Base-by-base conservation (phyloP, 805 yeast species). In the Wickerhamiella cacticola region DNA sequence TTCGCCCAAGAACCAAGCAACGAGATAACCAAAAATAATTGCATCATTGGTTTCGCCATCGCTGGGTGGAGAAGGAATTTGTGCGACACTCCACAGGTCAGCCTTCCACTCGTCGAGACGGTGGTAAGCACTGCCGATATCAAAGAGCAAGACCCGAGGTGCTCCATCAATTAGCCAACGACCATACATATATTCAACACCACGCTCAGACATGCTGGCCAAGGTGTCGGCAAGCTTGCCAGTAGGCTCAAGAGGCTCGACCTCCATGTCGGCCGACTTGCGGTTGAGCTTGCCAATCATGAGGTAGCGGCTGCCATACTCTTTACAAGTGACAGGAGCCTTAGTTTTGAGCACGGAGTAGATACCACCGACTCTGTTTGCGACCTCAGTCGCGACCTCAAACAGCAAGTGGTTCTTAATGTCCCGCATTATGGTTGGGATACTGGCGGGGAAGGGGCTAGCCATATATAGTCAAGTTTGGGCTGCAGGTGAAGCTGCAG, bases 141-240 rank as follows among this genome's bases (percentile, higher is more conserved):
- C 97, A 58, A 92, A 92, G 42, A 89, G 69, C 41, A 89, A 68
- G 21, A 92, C 97, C 46, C 95, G 69, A 19, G 98, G 98, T 0
- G 97, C 95, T 16, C 97, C 96, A 63, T 92, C 98, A 57, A 89
- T 87, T 57, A 89, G 74, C 98, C 98, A 89, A 50, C 96, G 74
- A 41, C 96, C 97, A 60, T 89, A 88, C 46, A 87, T 68, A 71
- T 81, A 84, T 50, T 73, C 68, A 54, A 89, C 76, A 25, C 97
- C 97, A 43, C 96, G 72, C 13, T 74, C 72, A 41, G 75, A 66
- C 97, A 89, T 89, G 10, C 85, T 71, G 50, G 80, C 80, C 56
- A 89, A 68, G 1, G 94, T 70, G 22, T 71, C 72, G 58, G 72
- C 73, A 53, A 88, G 66, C 40, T 67, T 66, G 46, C 70, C 71